Evolutionary conservation across 345 rosid species (phyloP), one percentile per base, ranked within the genome.

Genomic region (Bruguiera sexangula): DNA sequence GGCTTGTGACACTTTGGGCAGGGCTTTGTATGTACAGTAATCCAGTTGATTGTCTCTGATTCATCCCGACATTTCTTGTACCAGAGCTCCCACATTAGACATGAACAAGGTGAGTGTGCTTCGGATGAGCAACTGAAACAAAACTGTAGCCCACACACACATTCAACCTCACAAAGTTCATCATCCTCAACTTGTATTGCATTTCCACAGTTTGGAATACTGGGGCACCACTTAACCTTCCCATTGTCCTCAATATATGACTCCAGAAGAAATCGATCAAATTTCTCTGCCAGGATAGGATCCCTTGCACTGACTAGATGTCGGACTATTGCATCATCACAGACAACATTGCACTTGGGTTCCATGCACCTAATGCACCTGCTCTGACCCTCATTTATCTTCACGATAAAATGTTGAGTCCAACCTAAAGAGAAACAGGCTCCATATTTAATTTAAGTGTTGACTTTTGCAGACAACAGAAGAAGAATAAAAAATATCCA

Each of bases 181-280:
- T 87, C 93, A 37, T 86, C 90, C 85, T 91, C 95, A 53, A 84
- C 88, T 3, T 93, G 87, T 79, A 94, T 87, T 8, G 96, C 98
- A 78, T 91, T 89, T 68, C 98, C 97, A 63, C 98, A 91, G 70
- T 94, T 96, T 2, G 96, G 98, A 65, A 77, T 68, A 71, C 97
- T 94, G 39, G 98, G 98, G 75, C 98, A 94, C 98, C 98, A 91
- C 79, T 89, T 94, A 46, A 89, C 98, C 97, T 85, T 94, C 76
- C 83, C 91, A 79, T 91, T 91, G 79, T 94, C 98, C 79, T 94
- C 98, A 3, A 94, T 91, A 76, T 91, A 91, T 19, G 98, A 94
- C 75, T 94, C 98, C 15, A 91, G 89, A 76, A 94, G 98, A 82
- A 89, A 89, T 16, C 91, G 89, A 70, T 91, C 96, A 69, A 87